Evolutionary conservation across 164 flowering plant genomes (phyloP), one percentile per base, ranked within the genome.

Genomic region (Tetrastigma voinierianum): DNA sequence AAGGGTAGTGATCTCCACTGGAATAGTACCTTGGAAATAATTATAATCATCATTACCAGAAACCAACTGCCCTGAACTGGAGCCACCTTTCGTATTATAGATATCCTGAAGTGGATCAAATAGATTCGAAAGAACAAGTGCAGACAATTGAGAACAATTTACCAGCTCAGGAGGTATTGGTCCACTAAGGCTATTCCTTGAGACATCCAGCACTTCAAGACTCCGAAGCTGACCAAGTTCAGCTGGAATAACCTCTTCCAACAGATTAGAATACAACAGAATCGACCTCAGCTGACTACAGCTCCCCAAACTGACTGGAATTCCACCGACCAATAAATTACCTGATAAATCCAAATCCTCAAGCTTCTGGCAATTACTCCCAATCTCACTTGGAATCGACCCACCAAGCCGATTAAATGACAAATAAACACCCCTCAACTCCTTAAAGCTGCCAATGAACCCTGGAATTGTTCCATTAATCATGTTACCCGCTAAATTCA

Each of bases 261-360:
- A 79, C 87, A 83, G 14, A 70, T 93, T 93, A 0, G 93, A 71
- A 47, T 59, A 73, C 77, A 81, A 20, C 70, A 78, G 19, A 65
- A 83, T 64, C 8, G 77, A 71, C 62, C 64, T 62, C 67, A 93
- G 61, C 43, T 69, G 17, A 14, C 73, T 51, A 57, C 97, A 88
- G 25, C 84, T 86, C 23, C 88, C 96, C 77, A 88, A 80, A 72
- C 72, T 84, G 20, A 32, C 45, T 0, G 98, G 96, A 44, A 94
- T 90, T 12, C 60, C 67, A 4, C 77, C 86, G 24, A 54, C 63
- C 65, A 94, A 74, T n/a, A 66, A 74, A 79, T 94, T 94, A 18
- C 87, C 96, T 0, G 97, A 83, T 61, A 94, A 74, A 75, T 91
- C 97, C 55, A 94, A 75, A 74, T 80, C 84, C 72, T 85, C 84